Conservation (phyloP, 164 flowering plant genomes). For the grape (Vitis vinifera) region DNA sequence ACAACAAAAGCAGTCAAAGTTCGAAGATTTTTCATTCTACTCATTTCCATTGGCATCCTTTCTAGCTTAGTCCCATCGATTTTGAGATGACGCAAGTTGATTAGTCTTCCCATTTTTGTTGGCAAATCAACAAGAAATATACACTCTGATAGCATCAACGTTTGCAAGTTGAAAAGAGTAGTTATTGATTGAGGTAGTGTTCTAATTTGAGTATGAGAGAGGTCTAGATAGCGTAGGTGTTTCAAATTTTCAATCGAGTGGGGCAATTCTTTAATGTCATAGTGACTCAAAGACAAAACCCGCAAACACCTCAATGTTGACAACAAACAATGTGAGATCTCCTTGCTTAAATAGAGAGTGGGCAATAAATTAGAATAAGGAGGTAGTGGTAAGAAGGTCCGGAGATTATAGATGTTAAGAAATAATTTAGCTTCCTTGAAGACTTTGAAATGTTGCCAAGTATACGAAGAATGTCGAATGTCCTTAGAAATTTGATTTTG, state of each 20-base stretch:
- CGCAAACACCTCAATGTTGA: slow-evolving; percentile 12
- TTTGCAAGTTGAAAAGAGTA: neutral
- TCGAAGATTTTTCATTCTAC: slow-evolving; percentile 12
- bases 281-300: slow-evolving; percentile 19
- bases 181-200: too few species aligned
- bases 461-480: too few species aligned
- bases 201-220: slow-evolving; percentile 20
- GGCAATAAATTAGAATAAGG: neutral
- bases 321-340: slow-evolving; percentile 11
- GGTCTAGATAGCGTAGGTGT: slow-evolving; percentile 28
- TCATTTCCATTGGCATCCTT: slow-evolving; percentile 16
- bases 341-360: neutral
- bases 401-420: slow-evolving; percentile 2
- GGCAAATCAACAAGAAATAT: slow-evolving; percentile 15
- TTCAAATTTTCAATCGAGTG: slow-evolving; percentile 21
- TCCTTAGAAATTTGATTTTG: too few species aligned
- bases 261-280: slow-evolving; percentile 10
- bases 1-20: slow-evolving; percentile 6
- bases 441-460: neutral
- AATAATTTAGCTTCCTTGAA: slow-evolving; percentile 12
- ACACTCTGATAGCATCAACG: neutral
- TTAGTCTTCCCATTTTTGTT: slow-evolving; percentile 7
- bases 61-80: neutral
- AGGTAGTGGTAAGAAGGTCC: slow-evolving; percentile 22
- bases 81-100: slow-evolving; percentile 25